Evolutionary conservation across 176 grass and related monocot species (phyloP).

Genomic region (Oryza coarctata): DNA sequence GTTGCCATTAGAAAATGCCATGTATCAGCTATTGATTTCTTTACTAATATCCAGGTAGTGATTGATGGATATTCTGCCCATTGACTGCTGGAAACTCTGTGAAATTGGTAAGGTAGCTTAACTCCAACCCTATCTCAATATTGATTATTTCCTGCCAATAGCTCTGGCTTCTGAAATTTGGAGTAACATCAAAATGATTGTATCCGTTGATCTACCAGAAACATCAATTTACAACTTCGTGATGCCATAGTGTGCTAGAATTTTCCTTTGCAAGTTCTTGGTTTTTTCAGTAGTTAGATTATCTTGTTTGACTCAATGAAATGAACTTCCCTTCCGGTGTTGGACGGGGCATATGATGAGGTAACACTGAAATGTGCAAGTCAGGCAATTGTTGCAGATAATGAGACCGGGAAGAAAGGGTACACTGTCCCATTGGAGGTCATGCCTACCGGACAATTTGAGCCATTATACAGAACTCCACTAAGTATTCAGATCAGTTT

Average conservation of each 20-base stretch:
- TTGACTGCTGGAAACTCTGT: conserved; percentile 82
- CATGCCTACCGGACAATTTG: conserved; percentile 89
- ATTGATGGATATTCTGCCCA: conserved; percentile 92
- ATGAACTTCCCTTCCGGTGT: conserved; percentile 53
- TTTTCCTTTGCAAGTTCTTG: neutral
- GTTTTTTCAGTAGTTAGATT: neutral
- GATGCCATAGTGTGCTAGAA: neutral
- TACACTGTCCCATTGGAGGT: conserved; percentile 80
- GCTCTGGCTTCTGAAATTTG: neutral
- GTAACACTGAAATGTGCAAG: conserved; percentile 71
- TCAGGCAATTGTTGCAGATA: conserved; percentile 83
- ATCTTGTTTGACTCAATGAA: conserved; percentile 5
- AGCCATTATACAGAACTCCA: conserved; percentile 87
- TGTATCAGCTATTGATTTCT: conserved; percentile 19
- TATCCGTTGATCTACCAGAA: conserved; percentile 1
- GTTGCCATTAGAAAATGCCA: neutral
- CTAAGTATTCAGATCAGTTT: conserved; percentile 78
- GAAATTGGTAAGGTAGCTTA: conserved; percentile 94
- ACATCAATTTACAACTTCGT: neutral
- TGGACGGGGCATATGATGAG: conserved; percentile 81
- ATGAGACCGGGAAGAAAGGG: conserved; percentile 56
- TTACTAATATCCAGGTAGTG: conserved; percentile 51
- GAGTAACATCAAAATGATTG: neutral
- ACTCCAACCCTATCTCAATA: conserved; percentile 27
- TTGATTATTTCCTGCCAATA: conserved; percentile 36